Conservation (phyloP, 2,329 filamentous ascomycete species). For the Pseudogymnoascus verrucosus region DNA sequence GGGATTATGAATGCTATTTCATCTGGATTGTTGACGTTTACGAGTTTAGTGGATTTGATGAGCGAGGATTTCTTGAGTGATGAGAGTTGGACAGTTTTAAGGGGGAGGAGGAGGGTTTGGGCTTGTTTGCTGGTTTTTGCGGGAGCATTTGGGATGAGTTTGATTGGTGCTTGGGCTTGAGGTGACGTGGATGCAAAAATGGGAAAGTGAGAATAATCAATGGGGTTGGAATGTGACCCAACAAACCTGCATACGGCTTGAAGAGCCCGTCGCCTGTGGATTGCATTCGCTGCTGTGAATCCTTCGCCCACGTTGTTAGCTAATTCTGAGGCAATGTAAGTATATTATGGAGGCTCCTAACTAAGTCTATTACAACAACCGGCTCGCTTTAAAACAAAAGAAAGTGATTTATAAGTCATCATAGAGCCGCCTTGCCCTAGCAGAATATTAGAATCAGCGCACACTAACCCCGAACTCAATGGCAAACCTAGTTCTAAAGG, state of each 20-base stretch:
- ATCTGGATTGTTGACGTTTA: constrained; percentile 68
- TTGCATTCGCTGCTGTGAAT: no score
- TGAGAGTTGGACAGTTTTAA: constrained; percentile 55
- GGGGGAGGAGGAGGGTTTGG: constrained; percentile 49
- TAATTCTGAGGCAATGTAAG: no score
- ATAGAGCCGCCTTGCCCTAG: no score
- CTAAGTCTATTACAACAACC: no score
- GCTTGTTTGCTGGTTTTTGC: constrained; percentile 53
- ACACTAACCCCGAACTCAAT: no score
- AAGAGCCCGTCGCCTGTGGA: no score
- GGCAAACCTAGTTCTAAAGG: no score
- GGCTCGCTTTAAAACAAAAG: no score
- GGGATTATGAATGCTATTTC: constrained; percentile 83
- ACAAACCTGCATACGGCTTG: background rate
- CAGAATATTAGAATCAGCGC: no score
- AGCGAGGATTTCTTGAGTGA: constrained; percentile 74
- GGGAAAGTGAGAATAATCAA: background rate
- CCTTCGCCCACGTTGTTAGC: no score
- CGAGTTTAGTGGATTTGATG: constrained; percentile 70
- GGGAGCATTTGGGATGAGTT: constrained; percentile 55
- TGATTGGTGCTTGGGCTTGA: constrained; percentile 59
- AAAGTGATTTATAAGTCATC: no score
- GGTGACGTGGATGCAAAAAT: background rate
- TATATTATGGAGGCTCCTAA: no score
- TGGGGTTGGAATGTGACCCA: background rate